Percentiles rank a stretch among this genome's conserved stretches.
Conservation (phyloP, 2,329 filamentous ascomycete species). For the Periconia sp. region DNA sequence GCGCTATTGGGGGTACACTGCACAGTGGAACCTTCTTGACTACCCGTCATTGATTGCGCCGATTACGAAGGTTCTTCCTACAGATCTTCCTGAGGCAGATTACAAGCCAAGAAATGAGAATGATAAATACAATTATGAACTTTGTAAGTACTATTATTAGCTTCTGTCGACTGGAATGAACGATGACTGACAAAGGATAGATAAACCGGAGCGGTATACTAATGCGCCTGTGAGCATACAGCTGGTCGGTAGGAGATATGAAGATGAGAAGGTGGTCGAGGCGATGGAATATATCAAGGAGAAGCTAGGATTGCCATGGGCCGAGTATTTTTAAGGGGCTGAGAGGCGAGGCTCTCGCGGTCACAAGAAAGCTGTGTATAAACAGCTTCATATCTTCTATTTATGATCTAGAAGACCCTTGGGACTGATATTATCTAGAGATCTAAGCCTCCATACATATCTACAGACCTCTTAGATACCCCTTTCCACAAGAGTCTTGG, state of each 20-base stretch:
- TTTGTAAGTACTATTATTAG: constrained; percentile 46
- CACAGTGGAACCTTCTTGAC: constrained; percentile 71
- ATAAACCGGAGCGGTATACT: constrained; percentile 52
- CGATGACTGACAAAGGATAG: constrained; percentile 25
- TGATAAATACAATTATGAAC: constrained; percentile 54
- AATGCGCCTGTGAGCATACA: constrained; percentile 60
- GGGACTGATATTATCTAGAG: no score
- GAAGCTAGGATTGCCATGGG: constrained; percentile 31
- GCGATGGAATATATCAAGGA: constrained; percentile 42
- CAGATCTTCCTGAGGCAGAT: constrained; percentile 45
- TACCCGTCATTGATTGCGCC: constrained; percentile 69
- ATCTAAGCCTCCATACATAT: no score
- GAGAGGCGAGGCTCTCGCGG: neutral
- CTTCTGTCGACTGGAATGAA: neutral
- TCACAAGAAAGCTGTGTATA: no score
- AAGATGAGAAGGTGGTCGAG: constrained; percentile 59
- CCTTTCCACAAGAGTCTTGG: no score
- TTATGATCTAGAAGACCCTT: no score
- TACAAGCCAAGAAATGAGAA: constrained; percentile 53
- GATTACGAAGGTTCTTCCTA: constrained; percentile 46
- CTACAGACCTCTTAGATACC: no score
- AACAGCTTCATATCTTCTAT: no score
- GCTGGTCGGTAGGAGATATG: constrained; percentile 56
- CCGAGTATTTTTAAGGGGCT: constrained; percentile 6
- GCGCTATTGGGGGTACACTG: constrained; percentile 67